Conservation (phyloP, 345 rosid genomes). For the Lepidium didymum region DNA sequence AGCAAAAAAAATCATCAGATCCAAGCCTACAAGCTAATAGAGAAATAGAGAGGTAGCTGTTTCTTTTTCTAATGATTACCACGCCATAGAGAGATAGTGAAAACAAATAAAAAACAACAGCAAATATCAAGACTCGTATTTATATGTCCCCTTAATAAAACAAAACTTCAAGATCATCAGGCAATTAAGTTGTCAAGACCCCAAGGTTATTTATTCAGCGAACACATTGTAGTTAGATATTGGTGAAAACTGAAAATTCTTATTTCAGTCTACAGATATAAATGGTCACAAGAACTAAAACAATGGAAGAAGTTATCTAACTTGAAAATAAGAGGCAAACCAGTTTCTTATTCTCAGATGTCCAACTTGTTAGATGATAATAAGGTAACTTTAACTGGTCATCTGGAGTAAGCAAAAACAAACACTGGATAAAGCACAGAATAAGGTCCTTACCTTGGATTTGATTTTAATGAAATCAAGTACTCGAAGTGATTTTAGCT, state of each 20-base stretch:
- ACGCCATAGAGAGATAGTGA: neutral
- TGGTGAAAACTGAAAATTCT: neutral
- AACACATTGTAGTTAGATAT: neutral
- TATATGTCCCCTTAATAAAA: neutral
- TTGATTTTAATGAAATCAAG: conserved; percentile 94
- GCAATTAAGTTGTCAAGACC: neutral
- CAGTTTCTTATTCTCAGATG: neutral
- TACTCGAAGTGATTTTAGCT: conserved; percentile 75
- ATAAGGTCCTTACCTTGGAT: conserved; percentile 56
- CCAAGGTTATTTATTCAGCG: neutral
- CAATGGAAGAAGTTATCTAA: neutral
- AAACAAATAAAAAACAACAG: neutral
- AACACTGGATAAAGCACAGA: neutral
- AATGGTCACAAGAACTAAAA: neutral
- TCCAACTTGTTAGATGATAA: neutral
- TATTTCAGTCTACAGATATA: neutral
- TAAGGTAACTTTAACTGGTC: neutral
- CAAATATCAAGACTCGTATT: neutral
- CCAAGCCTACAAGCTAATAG: neutral
- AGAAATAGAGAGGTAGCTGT: neutral
- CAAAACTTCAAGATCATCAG: neutral
- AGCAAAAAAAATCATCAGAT: neutral
- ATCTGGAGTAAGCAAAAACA: neutral
- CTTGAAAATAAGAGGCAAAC: neutral
- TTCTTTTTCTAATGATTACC: neutral